Conservation (phyloP, 306 rosid genomes). For the Citrullus amarus region DNA sequence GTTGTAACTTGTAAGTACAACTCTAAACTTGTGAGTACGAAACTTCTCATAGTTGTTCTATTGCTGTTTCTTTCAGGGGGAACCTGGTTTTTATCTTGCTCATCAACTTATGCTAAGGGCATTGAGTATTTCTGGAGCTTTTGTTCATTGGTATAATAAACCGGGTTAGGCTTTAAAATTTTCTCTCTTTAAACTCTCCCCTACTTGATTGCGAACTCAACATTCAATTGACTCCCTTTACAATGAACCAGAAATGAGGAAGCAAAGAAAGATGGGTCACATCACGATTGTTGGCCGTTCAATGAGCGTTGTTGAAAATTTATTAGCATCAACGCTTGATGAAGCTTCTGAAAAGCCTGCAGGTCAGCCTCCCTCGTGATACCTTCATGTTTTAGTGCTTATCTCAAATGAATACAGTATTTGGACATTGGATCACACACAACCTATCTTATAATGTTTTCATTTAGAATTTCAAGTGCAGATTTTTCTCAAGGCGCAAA, state of each 20-base stretch:
- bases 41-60: background rate
- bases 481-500: background rate
- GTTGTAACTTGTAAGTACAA: background rate
- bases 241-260: slow-evolving; percentile 60
- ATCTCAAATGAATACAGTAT: background rate
- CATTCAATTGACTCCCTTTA: slow-evolving; percentile 6
- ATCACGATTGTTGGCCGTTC: slow-evolving; percentile 75
- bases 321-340: slow-evolving; percentile 29
- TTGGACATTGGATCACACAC: background rate
- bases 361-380: slow-evolving; percentile 15
- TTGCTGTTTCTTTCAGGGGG: slow-evolving; percentile 42
- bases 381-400: background rate
- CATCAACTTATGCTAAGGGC: slow-evolving; percentile 58
- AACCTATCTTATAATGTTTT: background rate
- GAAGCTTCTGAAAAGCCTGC: slow-evolving; percentile 29
- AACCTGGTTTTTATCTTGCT: slow-evolving; percentile 59
- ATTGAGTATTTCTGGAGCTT: slow-evolving; percentile 47
- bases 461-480: background rate
- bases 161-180: slow-evolving; percentile 45
- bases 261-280: slow-evolving; percentile 91
- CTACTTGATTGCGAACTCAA: background rate
- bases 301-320: slow-evolving; percentile 35
- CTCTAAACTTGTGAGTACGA: too few relatives aligned
- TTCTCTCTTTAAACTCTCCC: background rate
- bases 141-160: slow-evolving; percentile 92